Conservation (phyloP, 163 green algal species). For the Volvox carteri region DNA sequence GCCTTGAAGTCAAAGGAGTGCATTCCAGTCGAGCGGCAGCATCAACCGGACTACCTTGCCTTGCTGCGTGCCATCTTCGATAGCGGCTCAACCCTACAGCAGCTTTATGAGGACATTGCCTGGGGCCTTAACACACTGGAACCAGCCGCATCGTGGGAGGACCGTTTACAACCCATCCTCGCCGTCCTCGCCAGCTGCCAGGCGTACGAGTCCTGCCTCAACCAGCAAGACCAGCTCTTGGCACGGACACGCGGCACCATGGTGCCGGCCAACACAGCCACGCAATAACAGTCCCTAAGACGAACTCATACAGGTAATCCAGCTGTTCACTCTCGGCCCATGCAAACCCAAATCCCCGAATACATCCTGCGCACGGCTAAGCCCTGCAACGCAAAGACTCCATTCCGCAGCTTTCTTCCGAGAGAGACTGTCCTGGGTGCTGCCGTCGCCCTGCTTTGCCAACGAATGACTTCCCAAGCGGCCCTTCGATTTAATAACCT, state of each 20-base stretch:
- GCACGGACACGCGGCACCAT: neutral
- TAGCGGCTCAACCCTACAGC: neutral
- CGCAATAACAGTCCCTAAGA: neutral
- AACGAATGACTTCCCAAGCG: no score
- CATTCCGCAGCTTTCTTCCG: no score
- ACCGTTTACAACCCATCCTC: constrained; percentile 50
- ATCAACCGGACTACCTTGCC: constrained; percentile 31
- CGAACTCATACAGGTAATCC: no score
- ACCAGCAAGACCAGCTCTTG: constrained; percentile 20
- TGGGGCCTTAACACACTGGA: constrained; percentile 41
- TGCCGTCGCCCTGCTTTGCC: no score
- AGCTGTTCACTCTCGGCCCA: no score
- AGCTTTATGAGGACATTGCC: constrained; percentile 38
- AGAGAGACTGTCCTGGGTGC: no score
- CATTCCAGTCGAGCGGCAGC: constrained; percentile 54
- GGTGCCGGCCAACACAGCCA: neutral
- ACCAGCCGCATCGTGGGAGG: constrained; percentile 37
- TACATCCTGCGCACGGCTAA: no score
- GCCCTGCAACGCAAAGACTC: no score
- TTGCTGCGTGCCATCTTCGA: constrained; percentile 31
- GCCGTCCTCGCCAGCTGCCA: neutral
- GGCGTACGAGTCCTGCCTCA: constrained; percentile 23
- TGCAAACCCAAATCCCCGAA: no score
- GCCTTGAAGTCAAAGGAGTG: constrained; percentile 49
- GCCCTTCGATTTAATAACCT: no score